These are phyloP conservation scores for Raffaelea deltoideospora DNA, from an alignment of 2,329 filamentous ascomycete genomes.

Conservation along the genomic window DNA sequence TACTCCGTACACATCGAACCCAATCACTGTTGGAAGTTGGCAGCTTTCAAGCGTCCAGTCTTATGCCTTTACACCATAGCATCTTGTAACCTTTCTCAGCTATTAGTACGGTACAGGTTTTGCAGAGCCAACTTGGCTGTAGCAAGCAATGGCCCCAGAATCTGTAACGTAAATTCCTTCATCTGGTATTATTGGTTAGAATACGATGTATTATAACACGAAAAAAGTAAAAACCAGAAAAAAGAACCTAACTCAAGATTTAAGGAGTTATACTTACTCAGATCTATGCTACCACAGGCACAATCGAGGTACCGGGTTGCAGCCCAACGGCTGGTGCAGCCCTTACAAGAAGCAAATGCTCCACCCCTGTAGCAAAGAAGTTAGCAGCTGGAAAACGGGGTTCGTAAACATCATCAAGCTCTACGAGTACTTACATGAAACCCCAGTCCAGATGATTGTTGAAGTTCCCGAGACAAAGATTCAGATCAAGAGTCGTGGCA, in stretches of 20 bases:
- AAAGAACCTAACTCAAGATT: no score
- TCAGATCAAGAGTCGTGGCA: conserved; percentile 3
- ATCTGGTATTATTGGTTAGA: neutral
- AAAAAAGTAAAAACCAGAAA: no score
- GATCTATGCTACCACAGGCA: conserved; percentile 6
- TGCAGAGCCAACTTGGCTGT: neutral
- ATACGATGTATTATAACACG: no score
- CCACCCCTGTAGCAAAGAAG: neutral
- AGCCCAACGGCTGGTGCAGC: conserved; percentile 1
- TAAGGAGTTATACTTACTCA: conserved; percentile 2
- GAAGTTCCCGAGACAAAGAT: conserved; percentile 7
- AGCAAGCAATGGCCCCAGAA: conserved; percentile 3
- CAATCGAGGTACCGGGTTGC: conserved; percentile 5
- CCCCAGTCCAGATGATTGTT: conserved; percentile 6
- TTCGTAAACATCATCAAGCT: no score
- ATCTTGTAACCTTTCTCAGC: neutral
- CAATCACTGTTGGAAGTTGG: no score
- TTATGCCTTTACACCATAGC: no score
- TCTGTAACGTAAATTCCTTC: conserved; percentile 3
- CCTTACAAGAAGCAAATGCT: conserved; percentile 5
- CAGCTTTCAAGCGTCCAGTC: no score
- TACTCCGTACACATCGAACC: no score
- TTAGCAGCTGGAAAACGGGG: neutral
- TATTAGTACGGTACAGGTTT: neutral
- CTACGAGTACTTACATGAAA: neutral